Base-by-base conservation (phyloP, 331 rosid genomes). In the Cydonia oblonga region DNA sequence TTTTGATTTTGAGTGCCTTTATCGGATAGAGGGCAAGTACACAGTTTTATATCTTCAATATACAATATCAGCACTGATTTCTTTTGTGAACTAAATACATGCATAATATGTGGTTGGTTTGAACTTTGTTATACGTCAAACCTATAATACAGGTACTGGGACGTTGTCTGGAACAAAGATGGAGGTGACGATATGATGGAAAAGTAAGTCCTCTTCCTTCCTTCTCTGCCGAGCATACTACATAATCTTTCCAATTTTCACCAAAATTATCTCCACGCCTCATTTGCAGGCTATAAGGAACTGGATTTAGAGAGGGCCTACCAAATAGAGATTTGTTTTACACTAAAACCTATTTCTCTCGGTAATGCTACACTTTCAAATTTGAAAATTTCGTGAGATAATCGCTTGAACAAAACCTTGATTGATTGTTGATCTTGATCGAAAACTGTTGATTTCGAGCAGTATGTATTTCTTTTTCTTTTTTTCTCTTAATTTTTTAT, bases 271-370 rank as follows among this genome's bases (percentile, higher is more conserved):
- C 9, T 16, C 22, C 35, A 15, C 24, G 15, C 6, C 12, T 78
- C n/a, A 32, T 69, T 9, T 66, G 67, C 85, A 93, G 98, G 75
- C 6, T 81, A n/a, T 2, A 51, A 0, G 95, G 89, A 72, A 79
- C 87, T 23, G 25, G 18, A 3, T 87, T 79, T 68, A 65, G 71
- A 28, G 10, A 75, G 69, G 3, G 57, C 74, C 26, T 74, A 82
- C 14, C 85, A 83, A 75, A 71, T 80, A 64, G 97, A 93, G 75
- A 60, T 93, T 84, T 93, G 96, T 32, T 93, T 93, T 84, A 65
- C 68, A 28, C 30, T 23, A 81, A 59, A 73, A 75, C 69, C 58
- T 93, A 96, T 90, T 71, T 81, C 95, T 13, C 16, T 23, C 24
- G 30, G 49, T 44, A 71, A 32, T 42, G 20, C 52, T 8, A 61